phyloP scores from a whole-genome alignment of 2,329 filamentous ascomycete species.

The Arthrobotrys musiformis region DNA sequence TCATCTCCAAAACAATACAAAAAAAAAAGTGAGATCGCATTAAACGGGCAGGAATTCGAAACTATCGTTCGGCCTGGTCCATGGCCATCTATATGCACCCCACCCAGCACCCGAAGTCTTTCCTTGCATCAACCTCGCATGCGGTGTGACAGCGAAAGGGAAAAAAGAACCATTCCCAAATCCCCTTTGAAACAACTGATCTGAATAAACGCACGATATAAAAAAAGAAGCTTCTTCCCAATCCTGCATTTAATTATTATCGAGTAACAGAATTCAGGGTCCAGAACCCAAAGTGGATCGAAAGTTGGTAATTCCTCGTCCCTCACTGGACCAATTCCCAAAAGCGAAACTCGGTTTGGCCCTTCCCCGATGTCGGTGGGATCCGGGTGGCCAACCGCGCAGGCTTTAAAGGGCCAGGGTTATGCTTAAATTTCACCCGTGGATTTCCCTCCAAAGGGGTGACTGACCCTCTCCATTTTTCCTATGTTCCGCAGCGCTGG shows the following conservation, averaged over 20 bases:
- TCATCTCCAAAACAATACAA: background rate
- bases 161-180: background rate
- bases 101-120: slow-evolving; percentile 33
- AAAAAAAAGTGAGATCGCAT: background rate
- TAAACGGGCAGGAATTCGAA: background rate
- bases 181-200: slow-evolving; percentile 27
- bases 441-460: background rate
- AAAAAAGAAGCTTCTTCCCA: slow-evolving; percentile 35
- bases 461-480: background rate
- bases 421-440: slow-evolving; percentile 40
- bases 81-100: slow-evolving; percentile 32
- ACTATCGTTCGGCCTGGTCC: background rate
- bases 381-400: slow-evolving; percentile 41
- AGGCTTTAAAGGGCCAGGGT: slow-evolving; percentile 8
- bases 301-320: slow-evolving; percentile 51
- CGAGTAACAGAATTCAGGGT: slow-evolving; percentile 48
- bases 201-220: background rate
- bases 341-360: slow-evolving; percentile 4
- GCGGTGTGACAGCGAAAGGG: slow-evolving; percentile 14
- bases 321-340: slow-evolving; percentile 37
- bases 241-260: slow-evolving; percentile 37
- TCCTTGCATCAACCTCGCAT: slow-evolving; percentile 37
- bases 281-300: slow-evolving; percentile 28
- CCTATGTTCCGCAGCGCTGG: slow-evolving; percentile 26
- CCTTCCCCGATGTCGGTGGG: slow-evolving; percentile 52